Percentiles rank a stretch among this genome's conserved stretches.
Conservation (phyloP, 768 basidiomycete species). For the Boletus eberwhitei region DNA sequence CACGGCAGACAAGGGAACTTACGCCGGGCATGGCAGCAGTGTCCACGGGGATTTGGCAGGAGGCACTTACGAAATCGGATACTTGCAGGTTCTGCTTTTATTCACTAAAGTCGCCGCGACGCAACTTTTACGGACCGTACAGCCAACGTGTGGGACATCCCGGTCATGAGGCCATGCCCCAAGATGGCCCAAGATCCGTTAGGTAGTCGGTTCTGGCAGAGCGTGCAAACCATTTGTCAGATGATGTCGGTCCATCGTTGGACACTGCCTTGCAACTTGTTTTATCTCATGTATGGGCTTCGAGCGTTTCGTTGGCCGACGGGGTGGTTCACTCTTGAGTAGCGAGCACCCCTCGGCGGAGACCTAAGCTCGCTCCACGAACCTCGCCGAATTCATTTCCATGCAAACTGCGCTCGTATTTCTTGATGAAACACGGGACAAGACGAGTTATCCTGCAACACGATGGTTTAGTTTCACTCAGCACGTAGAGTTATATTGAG, state of each 20-base stretch:
- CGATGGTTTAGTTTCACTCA: background rate
- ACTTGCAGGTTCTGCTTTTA: constrained; percentile 8
- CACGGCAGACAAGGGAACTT: background rate
- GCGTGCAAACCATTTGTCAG: background rate
- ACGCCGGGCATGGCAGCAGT: constrained; percentile 25
- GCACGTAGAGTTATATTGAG: background rate
- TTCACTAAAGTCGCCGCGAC: background rate
- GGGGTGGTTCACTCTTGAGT: background rate
- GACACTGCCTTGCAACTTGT: background rate
- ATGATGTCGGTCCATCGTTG: background rate
- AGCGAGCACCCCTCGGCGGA: background rate
- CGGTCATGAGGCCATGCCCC: background rate
- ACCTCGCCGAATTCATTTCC: background rate
- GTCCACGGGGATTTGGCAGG: background rate
- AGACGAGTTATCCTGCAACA: background rate
- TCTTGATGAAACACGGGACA: background rate
- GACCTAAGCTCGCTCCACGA: background rate
- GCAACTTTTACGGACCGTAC: constrained; percentile 7
- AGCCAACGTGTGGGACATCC: background rate
- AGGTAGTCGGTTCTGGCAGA: background rate
- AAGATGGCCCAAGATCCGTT: background rate
- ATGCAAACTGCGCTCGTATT: background rate
- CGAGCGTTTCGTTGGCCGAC: background rate
- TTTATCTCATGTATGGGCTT: background rate
- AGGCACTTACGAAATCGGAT: background rate